These are phyloP conservation scores for Agroathelia rolfsii DNA, from an alignment of 1,284 basidiomycete genomes.

Conservation along the genomic window DNA sequence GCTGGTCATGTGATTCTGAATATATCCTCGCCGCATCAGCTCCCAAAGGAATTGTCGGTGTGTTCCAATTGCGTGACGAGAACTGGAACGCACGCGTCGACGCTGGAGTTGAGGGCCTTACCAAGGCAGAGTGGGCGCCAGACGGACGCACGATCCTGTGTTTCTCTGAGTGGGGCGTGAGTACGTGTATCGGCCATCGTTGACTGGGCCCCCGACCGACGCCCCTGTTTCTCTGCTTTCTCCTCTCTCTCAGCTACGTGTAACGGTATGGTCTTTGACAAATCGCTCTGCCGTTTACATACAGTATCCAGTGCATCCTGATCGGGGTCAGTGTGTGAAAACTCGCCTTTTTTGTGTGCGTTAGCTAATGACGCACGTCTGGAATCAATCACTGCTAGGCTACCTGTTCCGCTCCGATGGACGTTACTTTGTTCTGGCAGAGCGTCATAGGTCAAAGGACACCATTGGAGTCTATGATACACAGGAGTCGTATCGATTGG, in stretches of 20 bases:
- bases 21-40: slow-evolving; percentile 69
- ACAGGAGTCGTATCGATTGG: slow-evolving; percentile 55
- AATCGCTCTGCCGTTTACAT: slow-evolving; percentile 65
- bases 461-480: slow-evolving; percentile 77
- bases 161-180: slow-evolving; percentile 82
- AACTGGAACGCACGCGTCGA: slow-evolving; percentile 64
- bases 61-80: slow-evolving; percentile 67
- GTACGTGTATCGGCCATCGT: slow-evolving; percentile 22
- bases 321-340: slow-evolving; percentile 41
- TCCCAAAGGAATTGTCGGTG: slow-evolving; percentile 53
- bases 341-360: background rate
- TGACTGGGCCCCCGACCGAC: too few species aligned
- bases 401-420: slow-evolving; percentile 74
- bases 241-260: slow-evolving; percentile 44
- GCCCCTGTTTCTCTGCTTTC: slow-evolving; percentile 4
- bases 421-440: slow-evolving; percentile 72
- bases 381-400: slow-evolving; percentile 29
- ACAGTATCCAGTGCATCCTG: slow-evolving; percentile 69
- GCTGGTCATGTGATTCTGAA: slow-evolving; percentile 79
- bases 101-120: slow-evolving; percentile 74
- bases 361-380: slow-evolving; percentile 6
- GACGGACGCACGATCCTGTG: slow-evolving; percentile 74
- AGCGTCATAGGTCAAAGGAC: slow-evolving; percentile 81
- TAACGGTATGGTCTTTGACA: slow-evolving; percentile 72
- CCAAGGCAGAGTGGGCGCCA: slow-evolving; percentile 78